Conservation (phyloP, 2,329 filamentous ascomycete species). For the Sphaerulina vaccinii region DNA sequence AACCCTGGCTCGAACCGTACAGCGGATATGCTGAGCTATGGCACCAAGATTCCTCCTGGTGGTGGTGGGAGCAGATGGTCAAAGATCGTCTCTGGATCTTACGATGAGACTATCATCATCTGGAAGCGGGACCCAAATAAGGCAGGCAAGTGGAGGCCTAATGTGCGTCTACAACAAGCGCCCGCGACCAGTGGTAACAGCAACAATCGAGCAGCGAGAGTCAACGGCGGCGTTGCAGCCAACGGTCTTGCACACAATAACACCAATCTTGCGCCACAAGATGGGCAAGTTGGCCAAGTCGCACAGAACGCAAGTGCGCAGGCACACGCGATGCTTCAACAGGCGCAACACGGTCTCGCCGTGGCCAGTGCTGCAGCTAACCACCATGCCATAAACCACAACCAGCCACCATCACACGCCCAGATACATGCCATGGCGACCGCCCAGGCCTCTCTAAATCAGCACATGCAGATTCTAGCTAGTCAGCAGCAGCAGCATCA, state of each 20-base stretch:
- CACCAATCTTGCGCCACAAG: conserved; percentile 12
- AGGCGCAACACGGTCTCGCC: conserved; percentile 22
- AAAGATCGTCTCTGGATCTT: conserved; percentile 94
- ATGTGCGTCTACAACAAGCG: conserved; percentile 55
- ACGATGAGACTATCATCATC: conserved; percentile 92
- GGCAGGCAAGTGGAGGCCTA: conserved; percentile 79
- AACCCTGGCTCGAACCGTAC: conserved; percentile 75
- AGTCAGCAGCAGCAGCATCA: conserved; percentile 20
- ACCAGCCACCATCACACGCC: conserved; percentile 12
- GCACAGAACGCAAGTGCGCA: conserved; percentile 18
- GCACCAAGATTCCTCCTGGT: conserved; percentile 84
- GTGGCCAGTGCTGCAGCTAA: conserved; percentile 22
- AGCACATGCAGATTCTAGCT: conserved; percentile 19
- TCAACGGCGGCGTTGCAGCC: conserved; percentile 4
- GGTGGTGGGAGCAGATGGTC: conserved; percentile 86
- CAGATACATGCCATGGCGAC: conserved; percentile 22
- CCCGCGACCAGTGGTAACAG: conserved; percentile 6
- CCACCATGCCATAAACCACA: conserved; percentile 13
- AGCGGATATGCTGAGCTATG: conserved; percentile 73
- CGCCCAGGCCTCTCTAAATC: conserved; percentile 19
- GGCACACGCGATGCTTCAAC: conserved; percentile 22
- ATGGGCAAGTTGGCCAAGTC: conserved; percentile 9
- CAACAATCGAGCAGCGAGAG: conserved; percentile 5
- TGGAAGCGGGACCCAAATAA: conserved; percentile 71
- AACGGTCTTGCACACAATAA: conserved; percentile 15